Evolutionary conservation across 768 basidiomycete species (phyloP).

Genomic region (Lactarius akahatsu): DNA sequence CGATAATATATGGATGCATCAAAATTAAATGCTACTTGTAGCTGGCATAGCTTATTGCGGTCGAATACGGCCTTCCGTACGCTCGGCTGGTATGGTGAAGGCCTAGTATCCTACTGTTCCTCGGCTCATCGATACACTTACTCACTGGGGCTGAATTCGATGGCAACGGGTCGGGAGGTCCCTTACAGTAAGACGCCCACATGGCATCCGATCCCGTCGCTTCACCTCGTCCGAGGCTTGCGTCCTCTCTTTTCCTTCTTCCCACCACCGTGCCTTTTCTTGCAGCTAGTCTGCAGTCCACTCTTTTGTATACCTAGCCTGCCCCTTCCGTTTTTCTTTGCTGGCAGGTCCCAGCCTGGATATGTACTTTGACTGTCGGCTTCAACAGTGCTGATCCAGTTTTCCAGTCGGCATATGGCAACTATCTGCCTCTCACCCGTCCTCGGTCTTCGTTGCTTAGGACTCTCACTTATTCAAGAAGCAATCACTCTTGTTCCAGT

Average conservation of each 20-base stretch:
- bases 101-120: neutral
- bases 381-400: constrained; percentile 26
- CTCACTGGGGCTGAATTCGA: neutral
- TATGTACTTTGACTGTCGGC: constrained; percentile 36
- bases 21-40: neutral
- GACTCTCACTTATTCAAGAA: constrained; percentile 48
- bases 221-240: neutral
- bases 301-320: constrained; percentile 39
- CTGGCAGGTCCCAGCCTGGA: constrained; percentile 37
- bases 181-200: neutral
- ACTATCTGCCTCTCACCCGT: constrained; percentile 64
- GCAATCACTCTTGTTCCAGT: constrained; percentile 59
- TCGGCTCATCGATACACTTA: neutral
- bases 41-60: neutral
- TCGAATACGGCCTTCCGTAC: neutral
- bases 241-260: neutral
- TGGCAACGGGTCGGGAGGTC: constrained; percentile 3
- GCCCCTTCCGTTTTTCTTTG: constrained; percentile 27
- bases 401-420: constrained; percentile 26
- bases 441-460: constrained; percentile 68
- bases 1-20: neutral
- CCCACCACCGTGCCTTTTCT: constrained; percentile 18
- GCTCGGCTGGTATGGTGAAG: neutral
- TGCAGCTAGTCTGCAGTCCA: constrained; percentile 52
- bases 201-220: neutral